Evolutionary conservation across 768 basidiomycete genomes (phyloP).

Genomic region (Mycena crocata): DNA sequence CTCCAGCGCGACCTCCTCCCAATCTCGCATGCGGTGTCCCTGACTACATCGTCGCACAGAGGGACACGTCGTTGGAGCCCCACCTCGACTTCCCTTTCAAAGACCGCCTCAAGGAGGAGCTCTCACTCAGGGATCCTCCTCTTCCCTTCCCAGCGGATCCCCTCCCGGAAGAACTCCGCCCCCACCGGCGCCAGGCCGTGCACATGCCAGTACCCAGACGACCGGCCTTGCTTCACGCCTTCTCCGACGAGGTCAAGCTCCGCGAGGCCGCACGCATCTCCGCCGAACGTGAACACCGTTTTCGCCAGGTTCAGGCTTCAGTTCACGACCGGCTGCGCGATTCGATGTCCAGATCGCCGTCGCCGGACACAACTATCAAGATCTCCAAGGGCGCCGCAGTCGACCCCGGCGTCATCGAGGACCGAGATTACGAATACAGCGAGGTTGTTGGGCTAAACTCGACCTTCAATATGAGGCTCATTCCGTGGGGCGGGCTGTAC

Average conservation of each 20-base stretch:
- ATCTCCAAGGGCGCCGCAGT: not conserved
- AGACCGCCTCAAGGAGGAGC: not conserved
- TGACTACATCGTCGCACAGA: not conserved
- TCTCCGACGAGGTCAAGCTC: no score
- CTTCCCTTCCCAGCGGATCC: not conserved
- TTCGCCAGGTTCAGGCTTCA: not conserved
- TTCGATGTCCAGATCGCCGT: not conserved
- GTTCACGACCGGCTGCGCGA: no score
- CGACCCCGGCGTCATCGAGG: not conserved
- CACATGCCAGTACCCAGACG: no score
- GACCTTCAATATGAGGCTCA: not conserved
- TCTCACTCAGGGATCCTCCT: not conserved
- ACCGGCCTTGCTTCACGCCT: no score
- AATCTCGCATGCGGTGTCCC: no score
- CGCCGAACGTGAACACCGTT: not conserved
- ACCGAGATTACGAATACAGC: conserved; percentile 3
- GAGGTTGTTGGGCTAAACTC: not conserved
- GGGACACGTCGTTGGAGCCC: not conserved
- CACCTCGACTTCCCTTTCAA: not conserved
- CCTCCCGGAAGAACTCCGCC: no score
- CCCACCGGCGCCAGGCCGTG: no score
- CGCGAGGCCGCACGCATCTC: not conserved
- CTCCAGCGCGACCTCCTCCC: no score
- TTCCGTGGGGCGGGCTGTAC: conserved; percentile 1
- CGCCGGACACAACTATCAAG: not conserved